Conservation (phyloP, 2,329 filamentous ascomycete species). For the Paraphoma chrysanthemicola region DNA sequence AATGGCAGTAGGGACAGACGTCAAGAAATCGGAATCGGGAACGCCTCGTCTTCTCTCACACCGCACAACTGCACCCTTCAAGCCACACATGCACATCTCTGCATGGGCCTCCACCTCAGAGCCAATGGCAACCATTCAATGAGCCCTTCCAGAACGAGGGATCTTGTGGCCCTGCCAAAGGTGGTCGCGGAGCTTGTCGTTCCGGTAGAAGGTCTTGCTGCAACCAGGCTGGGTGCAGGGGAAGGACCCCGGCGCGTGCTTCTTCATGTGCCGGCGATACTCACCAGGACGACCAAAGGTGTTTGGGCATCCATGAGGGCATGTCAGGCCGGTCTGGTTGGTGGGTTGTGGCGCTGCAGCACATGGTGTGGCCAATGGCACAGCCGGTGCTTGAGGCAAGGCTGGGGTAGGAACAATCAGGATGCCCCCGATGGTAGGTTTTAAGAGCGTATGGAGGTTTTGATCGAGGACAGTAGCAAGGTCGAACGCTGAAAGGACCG, state of each 20-base stretch:
- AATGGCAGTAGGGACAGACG: not conserved
- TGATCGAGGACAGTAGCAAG: too few relatives aligned
- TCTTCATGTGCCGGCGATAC: slow-evolving; percentile 25
- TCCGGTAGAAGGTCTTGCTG: slow-evolving; percentile 17
- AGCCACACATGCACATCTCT: not conserved
- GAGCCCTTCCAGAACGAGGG: not conserved
- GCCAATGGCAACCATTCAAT: not conserved
- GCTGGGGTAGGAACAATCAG: not conserved
- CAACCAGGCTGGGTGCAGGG: slow-evolving; percentile 14
- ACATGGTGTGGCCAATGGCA: not conserved
- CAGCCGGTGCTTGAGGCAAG: not conserved
- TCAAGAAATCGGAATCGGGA: not conserved
- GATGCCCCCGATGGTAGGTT: not conserved
- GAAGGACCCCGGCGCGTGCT: slow-evolving; percentile 5
- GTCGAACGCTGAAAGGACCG: not conserved
- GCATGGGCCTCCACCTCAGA: not conserved
- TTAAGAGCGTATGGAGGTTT: too few relatives aligned
- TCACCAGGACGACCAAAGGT: slow-evolving; percentile 21
- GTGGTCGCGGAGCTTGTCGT: slow-evolving; percentile 24
- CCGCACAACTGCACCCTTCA: too few relatives aligned
- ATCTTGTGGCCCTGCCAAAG: slow-evolving; percentile 7
- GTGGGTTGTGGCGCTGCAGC: not conserved
- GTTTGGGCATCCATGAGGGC: slow-evolving; percentile 2
- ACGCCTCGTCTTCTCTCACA: not conserved
- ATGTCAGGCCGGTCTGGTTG: not conserved